Percentiles rank a stretch among this genome's conserved stretches.
phyloP scores from a whole-genome alignment of 139 green algal genomes.

The Volvox africanus region DNA sequence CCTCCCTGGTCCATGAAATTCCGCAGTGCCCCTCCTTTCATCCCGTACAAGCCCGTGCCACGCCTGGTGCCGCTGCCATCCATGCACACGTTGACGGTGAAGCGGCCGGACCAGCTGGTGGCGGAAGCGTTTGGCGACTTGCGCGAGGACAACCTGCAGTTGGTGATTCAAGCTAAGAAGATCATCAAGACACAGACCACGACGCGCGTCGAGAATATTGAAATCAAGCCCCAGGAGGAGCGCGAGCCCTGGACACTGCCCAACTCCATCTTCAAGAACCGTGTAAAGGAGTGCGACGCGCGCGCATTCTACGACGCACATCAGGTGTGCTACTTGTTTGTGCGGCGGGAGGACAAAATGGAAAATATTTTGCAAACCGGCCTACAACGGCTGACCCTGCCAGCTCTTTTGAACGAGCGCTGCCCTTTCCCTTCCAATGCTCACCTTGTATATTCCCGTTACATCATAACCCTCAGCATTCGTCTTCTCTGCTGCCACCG shows the following conservation, averaged over 20 bases:
- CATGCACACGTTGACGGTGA: constrained; percentile 75
- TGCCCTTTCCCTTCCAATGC: no score
- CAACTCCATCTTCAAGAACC: constrained; percentile 79
- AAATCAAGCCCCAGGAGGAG: constrained; percentile 60
- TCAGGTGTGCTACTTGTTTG: constrained; percentile 40
- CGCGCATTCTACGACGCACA: constrained; percentile 70
- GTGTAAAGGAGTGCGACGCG: constrained; percentile 74
- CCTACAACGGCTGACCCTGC: no score
- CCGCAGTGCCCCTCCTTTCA: constrained; percentile 71
- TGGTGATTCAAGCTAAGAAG: constrained; percentile 68
- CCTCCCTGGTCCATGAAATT: no score
- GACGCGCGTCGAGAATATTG: constrained; percentile 68
- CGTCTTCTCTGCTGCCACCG: no score
- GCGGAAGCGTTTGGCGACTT: constrained; percentile 73
- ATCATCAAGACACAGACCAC: constrained; percentile 73
- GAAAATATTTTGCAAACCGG: no score
- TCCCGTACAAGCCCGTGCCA: constrained; percentile 79
- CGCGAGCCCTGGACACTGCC: constrained; percentile 78
- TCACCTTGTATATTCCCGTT: no score
- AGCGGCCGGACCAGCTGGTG: constrained; percentile 62
- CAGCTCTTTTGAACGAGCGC: no score
- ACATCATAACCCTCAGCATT: no score
- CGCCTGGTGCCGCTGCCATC: constrained; percentile 78
- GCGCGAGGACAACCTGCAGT: constrained; percentile 79
- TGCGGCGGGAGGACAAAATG: no score